Evolutionary conservation across 768 basidiomycete genomes (phyloP), one percentile per base, ranked within the genome.

Genomic region (Megacollybia marginata): DNA sequence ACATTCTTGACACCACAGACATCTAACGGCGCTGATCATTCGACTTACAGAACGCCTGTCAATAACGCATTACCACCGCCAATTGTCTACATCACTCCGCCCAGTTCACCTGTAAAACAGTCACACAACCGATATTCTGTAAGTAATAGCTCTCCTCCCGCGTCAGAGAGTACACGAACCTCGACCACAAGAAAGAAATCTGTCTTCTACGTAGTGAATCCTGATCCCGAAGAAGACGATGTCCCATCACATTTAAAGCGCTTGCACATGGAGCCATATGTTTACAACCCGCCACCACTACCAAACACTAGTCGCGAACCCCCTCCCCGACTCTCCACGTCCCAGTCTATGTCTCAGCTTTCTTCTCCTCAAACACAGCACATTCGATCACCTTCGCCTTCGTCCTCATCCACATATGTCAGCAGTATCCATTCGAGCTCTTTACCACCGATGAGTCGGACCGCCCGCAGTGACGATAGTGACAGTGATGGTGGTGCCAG

Each of bases 81-180:
- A 13, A 56, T 71, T 46, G 68, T 71, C 5, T 55, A 56, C 20
- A 67, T 66, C 31, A 63, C 62, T 12, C 65, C 66, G 7, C 64
- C 59, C 19, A 49, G 54, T 34, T 62, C 65, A 13, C 65, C 64
- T 33, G 12, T 13, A n/a, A 10, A 13, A 23, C 32, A 44, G 31
- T 34, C 33, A n/a, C 32, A 34, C 46, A 47, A 10, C 36, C 16
- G 16, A 40, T 33, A 18, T 9, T 43, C 35, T 18, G 32, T 11
- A 19, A 50, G 10, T 28, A 28, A 28, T 23, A 48, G 13, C 44
- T 18, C 54, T 28, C 50, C 60, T 1, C 42, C 54, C 33, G 55
- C 58, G 28, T 58, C 60, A 8, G 55, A 49, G 47, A 58, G 57
- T 48, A 51, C 55, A 12, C n/a, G 46, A 28, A 52, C 50, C 4